Evolutionary conservation across 257 asterid species (phyloP), one percentile per base, ranked within the genome.

Genomic region (Nicotiana knightiana): DNA sequence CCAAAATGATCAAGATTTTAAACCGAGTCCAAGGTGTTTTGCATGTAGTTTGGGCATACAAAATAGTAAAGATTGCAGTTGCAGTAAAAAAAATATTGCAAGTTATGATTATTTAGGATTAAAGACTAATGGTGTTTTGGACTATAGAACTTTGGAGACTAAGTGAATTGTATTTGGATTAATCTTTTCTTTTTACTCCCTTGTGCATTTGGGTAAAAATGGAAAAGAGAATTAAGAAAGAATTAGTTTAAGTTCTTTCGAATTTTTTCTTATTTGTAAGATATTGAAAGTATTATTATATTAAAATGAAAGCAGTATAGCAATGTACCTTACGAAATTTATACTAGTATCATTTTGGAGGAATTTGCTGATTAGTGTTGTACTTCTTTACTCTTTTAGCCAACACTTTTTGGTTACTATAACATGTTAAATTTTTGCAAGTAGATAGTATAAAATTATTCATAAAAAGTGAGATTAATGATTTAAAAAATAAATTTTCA

Each of bases 121-220:
- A 81, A 90, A 89, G 85, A 77, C 75, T 83, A 89, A 86, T 82
- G 87, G 86, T 12, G 90, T 91, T 58, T 84, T 94, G 93, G 97
- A 91, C 66, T 91, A 85, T 76, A 88, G 94, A 90, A 89, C 93
- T 87, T 88, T 91, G 90, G 94, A 91, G 88, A 90, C 88, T 63
- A 62, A 62, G 70, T 48, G 46, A 80, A 58, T 30, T 3, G 1
- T 30, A 3, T 3, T 32, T 32, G 35, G 35, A 3, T 32, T 32
- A 32, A 32, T 28, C 35, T 32, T 32, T 33, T 21, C 76, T 71
- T 37, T 82, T 79, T 87, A 83, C 66, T 83, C 65, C 30, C 58
- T 83, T 30, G 58, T 62, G 24, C 35, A 63, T 83, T 26, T 63
- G 58, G 55, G 13, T 81, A 37, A 71, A 80, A 76, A 85, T n/a